phyloP scores from a whole-genome alignment of 768 basidiomycete genomes.

The Boletus subcaerulescens region DNA sequence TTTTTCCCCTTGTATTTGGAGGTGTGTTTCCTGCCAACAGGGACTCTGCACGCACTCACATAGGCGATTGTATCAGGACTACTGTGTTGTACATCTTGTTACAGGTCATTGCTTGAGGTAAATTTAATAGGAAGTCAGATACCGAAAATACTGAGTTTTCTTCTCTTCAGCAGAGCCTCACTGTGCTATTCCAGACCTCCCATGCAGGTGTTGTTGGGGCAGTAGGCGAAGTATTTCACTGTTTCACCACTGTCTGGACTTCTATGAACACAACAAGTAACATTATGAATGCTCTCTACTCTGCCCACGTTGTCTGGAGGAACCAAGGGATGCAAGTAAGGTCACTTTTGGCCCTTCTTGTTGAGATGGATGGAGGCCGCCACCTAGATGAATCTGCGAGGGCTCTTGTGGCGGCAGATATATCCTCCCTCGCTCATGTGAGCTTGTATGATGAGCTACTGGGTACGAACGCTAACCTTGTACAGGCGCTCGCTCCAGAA shows the following conservation, averaged over 20 bases:
- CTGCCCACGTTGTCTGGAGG: slow-evolving; percentile 62
- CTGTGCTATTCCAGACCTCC: slow-evolving; percentile 50
- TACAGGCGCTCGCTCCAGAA: slow-evolving; percentile 41
- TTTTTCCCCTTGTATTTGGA: slow-evolving; percentile 68
- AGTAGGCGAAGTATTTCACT: slow-evolving; percentile 69
- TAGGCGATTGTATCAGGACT: slow-evolving; percentile 37
- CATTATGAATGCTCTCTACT: slow-evolving; percentile 58
- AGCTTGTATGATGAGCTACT: slow-evolving; percentile 14
- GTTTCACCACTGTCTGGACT: slow-evolving; percentile 71
- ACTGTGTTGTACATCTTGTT: slow-evolving; percentile 61
- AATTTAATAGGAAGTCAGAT: background rate
- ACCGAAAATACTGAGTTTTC: slow-evolving; percentile 3
- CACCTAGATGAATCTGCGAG: slow-evolving; percentile 55
- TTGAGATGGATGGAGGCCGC: slow-evolving; percentile 61
- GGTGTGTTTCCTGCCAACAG: slow-evolving; percentile 34
- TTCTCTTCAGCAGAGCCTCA: slow-evolving; percentile 47
- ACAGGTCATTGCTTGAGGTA: slow-evolving; percentile 68
- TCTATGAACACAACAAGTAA: slow-evolving; percentile 62
- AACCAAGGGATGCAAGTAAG: slow-evolving; percentile 64
- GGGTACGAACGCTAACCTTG: background rate
- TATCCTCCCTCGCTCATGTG: slow-evolving; percentile 60
- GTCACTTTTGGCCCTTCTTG: slow-evolving; percentile 58
- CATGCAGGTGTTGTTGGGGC: slow-evolving; percentile 53
- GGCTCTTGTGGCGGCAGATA: slow-evolving; percentile 58
- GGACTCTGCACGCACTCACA: slow-evolving; percentile 2